Conservation (phyloP, 2,329 filamentous ascomycete genomes). For the Colletotrichum higginsianum region DNA sequence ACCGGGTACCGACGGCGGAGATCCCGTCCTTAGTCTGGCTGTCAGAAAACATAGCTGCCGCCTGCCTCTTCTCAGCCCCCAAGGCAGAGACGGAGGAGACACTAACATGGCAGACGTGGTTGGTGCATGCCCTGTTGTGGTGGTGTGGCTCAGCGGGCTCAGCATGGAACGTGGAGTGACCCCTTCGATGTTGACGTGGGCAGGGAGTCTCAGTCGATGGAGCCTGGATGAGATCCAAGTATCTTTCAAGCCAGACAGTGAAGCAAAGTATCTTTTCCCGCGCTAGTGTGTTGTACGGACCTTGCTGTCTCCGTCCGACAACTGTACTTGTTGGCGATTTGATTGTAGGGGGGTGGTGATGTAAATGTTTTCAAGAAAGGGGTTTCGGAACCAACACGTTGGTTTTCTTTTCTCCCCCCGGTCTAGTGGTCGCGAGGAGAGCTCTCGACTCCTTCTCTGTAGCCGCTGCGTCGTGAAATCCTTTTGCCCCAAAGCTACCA, state of each 20-base stretch:
- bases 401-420: neutral
- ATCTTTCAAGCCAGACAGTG: neutral
- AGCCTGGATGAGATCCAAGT: conserved; percentile 14
- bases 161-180: conserved; percentile 30
- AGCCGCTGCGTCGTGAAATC: no score
- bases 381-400: neutral
- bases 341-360: conserved; percentile 4
- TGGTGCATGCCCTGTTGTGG: conserved; percentile 31
- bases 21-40: conserved; percentile 3
- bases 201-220: conserved; percentile 11
- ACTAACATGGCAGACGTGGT: conserved; percentile 28
- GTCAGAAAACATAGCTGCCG: neutral
- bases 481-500: neutral
- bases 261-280: neutral
- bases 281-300: neutral
- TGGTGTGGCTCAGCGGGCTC: conserved; percentile 39
- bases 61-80: neutral
- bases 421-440: neutral
- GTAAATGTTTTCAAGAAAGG: conserved; percentile 8
- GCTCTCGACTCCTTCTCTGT: neutral
- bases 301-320: neutral
- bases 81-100: conserved; percentile 10
- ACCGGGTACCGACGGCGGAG: conserved; percentile 26
- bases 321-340: conserved; percentile 1
- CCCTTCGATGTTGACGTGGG: conserved; percentile 27